A percentile compares a stretch with the other conserved stretches of the same genome.
Evolutionary conservation across 75 land plant species (phyloP).

Genomic region (Larix kaempferi): DNA sequence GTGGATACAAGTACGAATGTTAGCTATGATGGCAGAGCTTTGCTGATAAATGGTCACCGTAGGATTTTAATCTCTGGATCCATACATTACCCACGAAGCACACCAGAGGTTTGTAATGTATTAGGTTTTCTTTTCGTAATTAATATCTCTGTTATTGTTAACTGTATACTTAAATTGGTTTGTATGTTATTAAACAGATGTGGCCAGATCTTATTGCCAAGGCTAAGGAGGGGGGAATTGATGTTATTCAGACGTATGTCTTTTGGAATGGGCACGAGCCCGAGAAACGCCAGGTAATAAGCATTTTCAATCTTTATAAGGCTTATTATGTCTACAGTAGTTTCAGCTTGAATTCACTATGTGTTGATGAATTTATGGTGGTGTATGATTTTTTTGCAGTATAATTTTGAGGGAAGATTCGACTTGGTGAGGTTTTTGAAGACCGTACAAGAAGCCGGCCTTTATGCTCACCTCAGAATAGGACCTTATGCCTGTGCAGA

Average conservation of each 20-base stretch:
- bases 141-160: too few species aligned
- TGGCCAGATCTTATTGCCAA: conserved; percentile 32
- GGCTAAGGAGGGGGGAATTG: conserved; percentile 28
- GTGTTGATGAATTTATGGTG: too few species aligned
- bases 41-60: conserved; percentile 26
- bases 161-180: too few species aligned
- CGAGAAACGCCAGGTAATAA: conserved; percentile 14
- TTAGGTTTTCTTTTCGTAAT: too few species aligned
- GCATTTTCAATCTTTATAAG: too few species aligned
- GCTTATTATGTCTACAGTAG: too few species aligned
- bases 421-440: conserved; percentile 74
- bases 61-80: conserved; percentile 24
- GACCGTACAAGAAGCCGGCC: conserved; percentile 69
- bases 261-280: conserved; percentile 40
- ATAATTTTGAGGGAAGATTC: conserved; percentile 74
- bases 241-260: conserved; percentile 33
- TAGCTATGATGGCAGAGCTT: conserved; percentile 23
- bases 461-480: conserved; percentile 79
- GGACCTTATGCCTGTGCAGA: conserved; percentile 97
- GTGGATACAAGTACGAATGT: not conserved
- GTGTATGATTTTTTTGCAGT: conserved; percentile 35
- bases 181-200: conserved; percentile 15
- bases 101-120: conserved; percentile 16
- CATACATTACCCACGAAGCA: conserved; percentile 34
- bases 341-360: too few species aligned